phyloP scores from a whole-genome alignment of 345 rosid species.

The Eucalyptus paniculata region DNA sequence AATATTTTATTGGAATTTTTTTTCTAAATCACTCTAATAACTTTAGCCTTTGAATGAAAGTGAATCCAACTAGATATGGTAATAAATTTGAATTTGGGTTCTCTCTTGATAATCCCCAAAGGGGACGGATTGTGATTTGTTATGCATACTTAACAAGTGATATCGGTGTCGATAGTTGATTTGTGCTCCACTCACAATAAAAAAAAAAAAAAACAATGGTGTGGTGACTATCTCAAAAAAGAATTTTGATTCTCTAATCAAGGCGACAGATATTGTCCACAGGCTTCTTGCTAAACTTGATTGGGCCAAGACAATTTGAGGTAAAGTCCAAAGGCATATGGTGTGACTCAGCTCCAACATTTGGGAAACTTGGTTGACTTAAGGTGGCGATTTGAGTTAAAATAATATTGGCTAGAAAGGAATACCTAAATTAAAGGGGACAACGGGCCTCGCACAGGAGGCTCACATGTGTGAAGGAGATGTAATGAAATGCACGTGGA shows the following conservation, averaged over 20 bases:
- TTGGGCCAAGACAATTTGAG: not conserved
- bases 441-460: not conserved
- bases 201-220: too few species aligned
- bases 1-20: not conserved
- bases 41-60: not conserved
- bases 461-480: not conserved
- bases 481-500: accelerated
- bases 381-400: not conserved
- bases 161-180: not conserved
- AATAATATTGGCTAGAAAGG: not conserved
- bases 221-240: not conserved
- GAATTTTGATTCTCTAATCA: not conserved
- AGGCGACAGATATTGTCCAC: not conserved
- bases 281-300: not conserved
- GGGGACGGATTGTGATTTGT: not conserved
- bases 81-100: not conserved
- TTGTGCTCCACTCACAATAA: accelerated
- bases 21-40: not conserved
- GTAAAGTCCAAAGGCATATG: not conserved
- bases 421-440: not conserved
- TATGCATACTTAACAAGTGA: not conserved
- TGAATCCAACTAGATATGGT: not conserved
- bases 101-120: not conserved
- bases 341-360: not conserved
- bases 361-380: not conserved